Evolutionary conservation across 1,284 basidiomycete species (phyloP).

Genomic region (Ceratobasidium sp.): DNA sequence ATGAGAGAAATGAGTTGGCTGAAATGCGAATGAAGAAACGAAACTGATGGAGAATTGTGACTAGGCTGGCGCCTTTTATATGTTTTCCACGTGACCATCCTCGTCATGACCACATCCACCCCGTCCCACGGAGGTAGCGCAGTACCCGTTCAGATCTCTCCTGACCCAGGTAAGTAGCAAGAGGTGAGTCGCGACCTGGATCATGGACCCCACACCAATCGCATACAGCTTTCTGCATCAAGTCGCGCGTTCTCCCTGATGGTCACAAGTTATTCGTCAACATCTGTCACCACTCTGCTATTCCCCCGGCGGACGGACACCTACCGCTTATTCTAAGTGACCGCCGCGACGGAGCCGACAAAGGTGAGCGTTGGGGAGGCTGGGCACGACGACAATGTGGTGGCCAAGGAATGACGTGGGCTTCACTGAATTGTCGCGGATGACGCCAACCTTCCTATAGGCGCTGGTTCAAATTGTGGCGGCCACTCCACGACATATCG

Average conservation of each 20-base stretch:
- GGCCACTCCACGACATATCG: too few relatives aligned
- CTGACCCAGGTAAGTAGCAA: slow-evolving; percentile 23
- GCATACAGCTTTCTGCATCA: slow-evolving; percentile 48
- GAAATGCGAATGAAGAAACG: slow-evolving; percentile 20
- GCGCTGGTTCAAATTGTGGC: too few relatives aligned
- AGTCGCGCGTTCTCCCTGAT: slow-evolving; percentile 58
- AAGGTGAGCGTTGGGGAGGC: too few relatives aligned
- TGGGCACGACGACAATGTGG: too few relatives aligned
- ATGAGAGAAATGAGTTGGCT: slow-evolving; percentile 4
- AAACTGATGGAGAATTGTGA: slow-evolving; percentile 44
- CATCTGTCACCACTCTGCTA: slow-evolving; percentile 73
- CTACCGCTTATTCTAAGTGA: slow-evolving; percentile 81
- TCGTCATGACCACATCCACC: slow-evolving; percentile 46
- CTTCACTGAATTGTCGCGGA: too few relatives aligned
- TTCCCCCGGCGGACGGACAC: slow-evolving; percentile 67
- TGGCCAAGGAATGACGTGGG: too few relatives aligned
- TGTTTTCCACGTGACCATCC: slow-evolving; percentile 19
- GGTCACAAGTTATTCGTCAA: slow-evolving; percentile 78
- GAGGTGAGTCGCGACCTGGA: slow-evolving; percentile 19
- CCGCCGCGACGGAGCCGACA: slow-evolving; percentile 72
- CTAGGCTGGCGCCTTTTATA: slow-evolving; percentile 41
- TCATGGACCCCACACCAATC: slow-evolving; percentile 29
- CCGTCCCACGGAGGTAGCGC: slow-evolving; percentile 47
- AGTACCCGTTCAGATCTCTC: slow-evolving; percentile 50
- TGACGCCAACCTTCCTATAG: too few relatives aligned